These are phyloP conservation scores for Phellopilus nigrolimitatus DNA, from an alignment of 1,284 basidiomycete genomes.

Conservation along the genomic window DNA sequence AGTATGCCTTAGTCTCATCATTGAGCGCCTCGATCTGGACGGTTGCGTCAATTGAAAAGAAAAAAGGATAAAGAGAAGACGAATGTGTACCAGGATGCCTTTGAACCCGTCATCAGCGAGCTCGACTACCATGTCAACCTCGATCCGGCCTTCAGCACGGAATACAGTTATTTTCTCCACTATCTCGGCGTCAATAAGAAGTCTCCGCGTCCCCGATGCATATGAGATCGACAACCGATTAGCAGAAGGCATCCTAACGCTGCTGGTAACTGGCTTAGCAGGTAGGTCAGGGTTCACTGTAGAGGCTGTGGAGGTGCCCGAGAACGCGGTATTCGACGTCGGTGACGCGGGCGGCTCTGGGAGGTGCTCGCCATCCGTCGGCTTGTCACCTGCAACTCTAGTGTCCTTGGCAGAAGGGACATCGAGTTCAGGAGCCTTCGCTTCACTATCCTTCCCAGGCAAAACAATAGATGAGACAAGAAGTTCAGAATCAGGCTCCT, in stretches of 20 bases:
- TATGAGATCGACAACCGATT: constrained; percentile 93
- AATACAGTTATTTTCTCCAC: constrained; percentile 80
- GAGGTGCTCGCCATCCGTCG: constrained; percentile 41
- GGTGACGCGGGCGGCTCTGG: constrained; percentile 54
- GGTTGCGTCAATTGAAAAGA: constrained; percentile 18
- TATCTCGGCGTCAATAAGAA: constrained; percentile 86
- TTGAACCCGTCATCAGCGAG: constrained; percentile 54
- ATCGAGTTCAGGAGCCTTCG: constrained; percentile 17
- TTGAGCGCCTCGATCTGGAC: constrained; percentile 72
- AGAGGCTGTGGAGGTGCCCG: constrained; percentile 42
- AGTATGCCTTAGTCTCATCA: constrained; percentile 65
- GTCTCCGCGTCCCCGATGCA: constrained; percentile 78
- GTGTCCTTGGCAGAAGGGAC: constrained; percentile 16
- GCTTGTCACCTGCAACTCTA: constrained; percentile 17
- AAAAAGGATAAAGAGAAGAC: constrained; percentile 12
- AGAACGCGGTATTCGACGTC: constrained; percentile 46
- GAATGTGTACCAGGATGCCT: constrained; percentile 60
- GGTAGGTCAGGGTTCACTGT: constrained; percentile 16
- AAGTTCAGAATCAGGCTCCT: constrained; percentile 4
- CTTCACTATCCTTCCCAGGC: constrained; percentile 18
- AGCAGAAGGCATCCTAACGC: constrained; percentile 49
- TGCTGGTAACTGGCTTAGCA: constrained; percentile 23
- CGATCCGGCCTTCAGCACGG: constrained; percentile 80
- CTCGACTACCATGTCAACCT: constrained; percentile 65
- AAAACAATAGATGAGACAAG: constrained; percentile 6